Evolutionary conservation across 2,329 filamentous ascomycete genomes (phyloP), one percentile per base, ranked within the genome.

Genomic region (Cytospora piceae): DNA sequence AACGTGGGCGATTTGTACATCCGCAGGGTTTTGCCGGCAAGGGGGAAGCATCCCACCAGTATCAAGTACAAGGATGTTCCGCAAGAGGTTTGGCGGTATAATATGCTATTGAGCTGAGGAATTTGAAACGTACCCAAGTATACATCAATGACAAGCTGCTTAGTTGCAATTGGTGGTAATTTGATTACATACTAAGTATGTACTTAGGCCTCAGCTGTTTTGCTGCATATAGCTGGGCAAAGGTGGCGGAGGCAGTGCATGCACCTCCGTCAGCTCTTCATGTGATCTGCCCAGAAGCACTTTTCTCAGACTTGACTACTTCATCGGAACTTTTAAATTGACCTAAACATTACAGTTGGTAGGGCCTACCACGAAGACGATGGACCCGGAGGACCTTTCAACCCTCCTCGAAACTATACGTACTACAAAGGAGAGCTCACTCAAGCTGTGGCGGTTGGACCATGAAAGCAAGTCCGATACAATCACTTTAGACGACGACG

Each of bases 31-130:
- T 64, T 78, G 31, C 74, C 76, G 4, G 76, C 75, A 7, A 70
- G 76, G 61, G 70, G 69, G 63, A 78, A 76, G 60, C 76, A 77
- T 67, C 76, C 76, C 5, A 78, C 76, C 0, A 75, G 74, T 56
- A 74, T 77, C 64, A 78, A 73, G 64, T 77, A 74, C 64, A 70
- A 69, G 5, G 72, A 74, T 63, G 73, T 76, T 29, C 75, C 75
- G n/a, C 70, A 76, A 69, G 71, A 71, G 9, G 60, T 77, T 55
- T 76, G 74, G 75, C 72, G 57, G 24, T 75, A 75, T 61, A 67
- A 71, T 22, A 69, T 75, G 58, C 65, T 75, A 49, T 64, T 75
- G 66, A 62, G 32, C 15, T 71, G 37, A 67, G 39, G 46, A 49
- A 7, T n/a, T 4, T 2, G n/a, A 11, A 29, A 5, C 5, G 27